Evolutionary conservation across 2,329 filamentous ascomycete species (phyloP).

Genomic region (Alternaria solani): DNA sequence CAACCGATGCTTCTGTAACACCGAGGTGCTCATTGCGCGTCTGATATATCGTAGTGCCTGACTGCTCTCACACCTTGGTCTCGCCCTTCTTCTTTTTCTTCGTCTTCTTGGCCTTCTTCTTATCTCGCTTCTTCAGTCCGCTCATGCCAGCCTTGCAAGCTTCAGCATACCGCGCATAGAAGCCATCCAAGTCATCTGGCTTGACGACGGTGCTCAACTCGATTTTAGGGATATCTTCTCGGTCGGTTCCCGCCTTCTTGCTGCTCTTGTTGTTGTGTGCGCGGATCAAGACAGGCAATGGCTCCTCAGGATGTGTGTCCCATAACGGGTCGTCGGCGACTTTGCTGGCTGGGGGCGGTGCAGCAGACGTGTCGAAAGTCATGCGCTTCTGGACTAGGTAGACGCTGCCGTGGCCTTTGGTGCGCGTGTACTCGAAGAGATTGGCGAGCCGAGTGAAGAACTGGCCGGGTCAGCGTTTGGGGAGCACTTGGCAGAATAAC

Average conservation of each 20-base stretch:
- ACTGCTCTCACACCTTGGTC: slow-evolving; percentile 27
- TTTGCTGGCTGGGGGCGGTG: slow-evolving; percentile 46
- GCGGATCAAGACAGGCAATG: slow-evolving; percentile 79
- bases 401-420: slow-evolving; percentile 76
- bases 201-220: slow-evolving; percentile 87
- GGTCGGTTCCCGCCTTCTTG: slow-evolving; percentile 53
- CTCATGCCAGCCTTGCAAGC: slow-evolving; percentile 89
- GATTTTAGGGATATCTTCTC: slow-evolving; percentile 63
- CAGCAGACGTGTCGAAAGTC: slow-evolving; percentile 54
- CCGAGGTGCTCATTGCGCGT: not conserved
- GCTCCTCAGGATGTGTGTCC: slow-evolving; percentile 66
- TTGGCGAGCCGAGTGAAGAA: slow-evolving; percentile 75
- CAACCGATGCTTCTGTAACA: not conserved
- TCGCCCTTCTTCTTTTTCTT: slow-evolving; percentile 70
- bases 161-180: slow-evolving; percentile 87
- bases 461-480: slow-evolving; percentile 52
- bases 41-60: not conserved
- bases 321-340: slow-evolving; percentile 63
- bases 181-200: slow-evolving; percentile 76
- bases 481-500: slow-evolving; percentile 25
- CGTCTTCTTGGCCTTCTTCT: slow-evolving; percentile 83
- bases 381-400: slow-evolving; percentile 78
- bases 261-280: slow-evolving; percentile 78
- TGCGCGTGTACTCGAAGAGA: slow-evolving; percentile 72
- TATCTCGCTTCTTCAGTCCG: slow-evolving; percentile 89